Conservation (phyloP, 2,329 filamentous ascomycete genomes). For the Pseudogymnoascus sp. region DNA sequence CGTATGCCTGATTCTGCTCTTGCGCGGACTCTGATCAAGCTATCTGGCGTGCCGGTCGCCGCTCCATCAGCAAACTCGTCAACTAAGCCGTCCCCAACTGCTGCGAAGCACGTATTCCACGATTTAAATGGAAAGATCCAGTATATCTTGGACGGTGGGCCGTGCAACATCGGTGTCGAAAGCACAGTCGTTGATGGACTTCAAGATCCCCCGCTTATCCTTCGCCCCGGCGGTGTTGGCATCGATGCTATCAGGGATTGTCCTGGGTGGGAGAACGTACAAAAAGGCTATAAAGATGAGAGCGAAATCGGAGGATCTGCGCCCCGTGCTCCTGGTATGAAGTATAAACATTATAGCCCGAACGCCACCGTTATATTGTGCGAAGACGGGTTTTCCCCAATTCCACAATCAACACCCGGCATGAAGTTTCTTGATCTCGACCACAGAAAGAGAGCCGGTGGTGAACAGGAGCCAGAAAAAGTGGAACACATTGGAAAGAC, state of each 20-base stretch:
- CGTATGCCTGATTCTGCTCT: slow-evolving; percentile 82
- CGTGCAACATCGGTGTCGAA: slow-evolving; percentile 84
- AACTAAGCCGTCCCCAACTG: slow-evolving; percentile 86
- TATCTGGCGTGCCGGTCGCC: slow-evolving; percentile 72
- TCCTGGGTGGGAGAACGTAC: slow-evolving; percentile 73
- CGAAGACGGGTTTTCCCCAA: slow-evolving; percentile 42
- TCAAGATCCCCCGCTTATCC: slow-evolving; percentile 69
- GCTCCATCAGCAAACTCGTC: slow-evolving; percentile 93
- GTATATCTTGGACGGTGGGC: slow-evolving; percentile 81
- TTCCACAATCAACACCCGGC: background rate
- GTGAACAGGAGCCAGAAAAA: background rate
- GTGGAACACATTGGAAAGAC: slow-evolving; percentile 8
- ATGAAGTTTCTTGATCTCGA: background rate
- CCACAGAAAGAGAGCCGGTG: too few relatives aligned
- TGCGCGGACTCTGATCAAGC: slow-evolving; percentile 79
- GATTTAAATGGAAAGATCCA: slow-evolving; percentile 79
- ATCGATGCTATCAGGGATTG: slow-evolving; percentile 70
- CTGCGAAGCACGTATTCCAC: slow-evolving; percentile 79
- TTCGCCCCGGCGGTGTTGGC: slow-evolving; percentile 81
- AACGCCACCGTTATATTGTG: slow-evolving; percentile 80
- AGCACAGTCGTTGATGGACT: slow-evolving; percentile 95
- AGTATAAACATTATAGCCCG: slow-evolving; percentile 96
- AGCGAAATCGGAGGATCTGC: slow-evolving; percentile 58
- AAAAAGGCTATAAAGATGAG: slow-evolving; percentile 72
- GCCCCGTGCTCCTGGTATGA: slow-evolving; percentile 92